phyloP scores from a whole-genome alignment of 306 rosid species.

The Gastrolobium villosum region DNA sequence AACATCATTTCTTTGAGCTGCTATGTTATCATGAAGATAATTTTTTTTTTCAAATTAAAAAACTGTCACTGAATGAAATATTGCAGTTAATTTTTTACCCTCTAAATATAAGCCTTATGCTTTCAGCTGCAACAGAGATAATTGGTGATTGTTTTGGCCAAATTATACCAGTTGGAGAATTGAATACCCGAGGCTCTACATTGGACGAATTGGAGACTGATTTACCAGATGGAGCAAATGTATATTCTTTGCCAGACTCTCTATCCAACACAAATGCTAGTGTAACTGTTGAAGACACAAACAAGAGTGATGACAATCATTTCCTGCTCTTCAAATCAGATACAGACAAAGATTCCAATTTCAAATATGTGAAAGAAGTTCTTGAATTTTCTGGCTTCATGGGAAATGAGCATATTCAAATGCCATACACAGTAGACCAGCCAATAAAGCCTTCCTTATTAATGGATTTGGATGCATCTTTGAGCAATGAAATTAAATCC shows the following conservation, averaged over 20 bases:
- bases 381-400: conserved; percentile 74
- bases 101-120: conserved; percentile 15
- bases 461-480: conserved; percentile 56
- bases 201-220: conserved; percentile 44
- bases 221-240: conserved; percentile 36
- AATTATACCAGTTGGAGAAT: conserved; percentile 52
- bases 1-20: conserved; percentile 13
- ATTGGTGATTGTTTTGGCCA: conserved; percentile 31
- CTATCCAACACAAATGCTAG: conserved; percentile 6
- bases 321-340: conserved; percentile 38
- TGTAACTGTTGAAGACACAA: conserved; percentile 42
- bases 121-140: conserved; percentile 16
- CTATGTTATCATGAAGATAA: background rate
- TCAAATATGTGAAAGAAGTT: conserved; percentile 68
- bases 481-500: conserved; percentile 55
- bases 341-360: conserved; percentile 49
- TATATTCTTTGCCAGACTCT: conserved; percentile 39
- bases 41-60: conserved; percentile 17
- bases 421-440: conserved; percentile 60
- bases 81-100: background rate
- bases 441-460: conserved; percentile 64
- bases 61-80: background rate
- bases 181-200: conserved; percentile 25
- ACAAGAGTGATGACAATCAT: conserved; percentile 33
- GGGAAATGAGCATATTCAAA: conserved; percentile 54